Evolutionary conservation across 1,139 yeast species (phyloP).

Genomic region (Saccharomycopsis hybrid): DNA sequence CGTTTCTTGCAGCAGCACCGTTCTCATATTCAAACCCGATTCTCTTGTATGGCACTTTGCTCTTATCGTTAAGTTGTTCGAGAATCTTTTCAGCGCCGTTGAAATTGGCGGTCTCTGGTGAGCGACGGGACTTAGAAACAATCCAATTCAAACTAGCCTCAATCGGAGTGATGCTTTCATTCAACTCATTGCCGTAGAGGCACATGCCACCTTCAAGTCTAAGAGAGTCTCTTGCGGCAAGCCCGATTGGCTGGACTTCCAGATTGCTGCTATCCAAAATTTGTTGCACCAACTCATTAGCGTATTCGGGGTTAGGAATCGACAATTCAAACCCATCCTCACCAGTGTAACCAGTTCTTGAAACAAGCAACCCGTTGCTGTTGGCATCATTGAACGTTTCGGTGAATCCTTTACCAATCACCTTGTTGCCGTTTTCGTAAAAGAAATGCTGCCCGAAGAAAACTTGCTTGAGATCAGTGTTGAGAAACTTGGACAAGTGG

Average conservation of each 20-base stretch:
- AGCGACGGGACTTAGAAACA: constrained; percentile 73
- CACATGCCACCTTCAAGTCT: constrained; percentile 98
- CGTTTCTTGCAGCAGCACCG: constrained; percentile 93
- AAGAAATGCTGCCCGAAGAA: constrained; percentile 70
- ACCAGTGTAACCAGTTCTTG: constrained; percentile 96
- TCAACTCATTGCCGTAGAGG: constrained; percentile 86
- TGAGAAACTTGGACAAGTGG: constrained; percentile 59
- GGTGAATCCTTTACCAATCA: constrained; percentile 30
- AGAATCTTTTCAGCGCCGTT: constrained; percentile 73
- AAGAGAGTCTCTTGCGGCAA: constrained; percentile 94
- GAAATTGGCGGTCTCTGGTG: constrained; percentile 40
- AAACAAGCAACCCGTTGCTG: constrained; percentile 48
- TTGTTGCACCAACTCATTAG: constrained; percentile 55
- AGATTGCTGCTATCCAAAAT: constrained; percentile 49
- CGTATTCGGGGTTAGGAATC: constrained; percentile 54
- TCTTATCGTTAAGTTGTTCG: constrained; percentile 62
- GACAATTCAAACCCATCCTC: constrained; percentile 97
- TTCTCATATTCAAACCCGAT: constrained; percentile 62
- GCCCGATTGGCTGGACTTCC: constrained; percentile 78
- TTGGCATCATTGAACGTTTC: constrained; percentile 21
- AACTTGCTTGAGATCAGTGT: constrained; percentile 49
- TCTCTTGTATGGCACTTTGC: constrained; percentile 53
- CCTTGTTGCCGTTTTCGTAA: constrained; percentile 37
- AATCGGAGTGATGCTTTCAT: constrained; percentile 76
- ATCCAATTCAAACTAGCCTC: constrained; percentile 90